phyloP scores from a whole-genome alignment of 108 stramenopile species.

The Chaetoceros muelleri region DNA sequence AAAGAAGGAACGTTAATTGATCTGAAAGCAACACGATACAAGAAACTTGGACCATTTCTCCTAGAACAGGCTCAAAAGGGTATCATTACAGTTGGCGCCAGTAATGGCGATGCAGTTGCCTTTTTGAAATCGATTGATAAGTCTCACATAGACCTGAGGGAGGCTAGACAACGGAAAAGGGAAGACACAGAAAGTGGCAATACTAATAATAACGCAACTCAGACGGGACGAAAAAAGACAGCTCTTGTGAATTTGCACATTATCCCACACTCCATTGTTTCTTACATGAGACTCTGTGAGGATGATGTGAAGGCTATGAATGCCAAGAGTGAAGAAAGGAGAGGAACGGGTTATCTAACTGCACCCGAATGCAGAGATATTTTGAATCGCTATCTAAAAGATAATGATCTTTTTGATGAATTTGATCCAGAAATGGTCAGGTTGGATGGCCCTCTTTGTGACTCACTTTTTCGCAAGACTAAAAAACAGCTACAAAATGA shows the following conservation, averaged over 20 bases:
- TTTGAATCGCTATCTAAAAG: slow-evolving; percentile 47
- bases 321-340: slow-evolving; percentile 65
- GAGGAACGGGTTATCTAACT: slow-evolving; percentile 66
- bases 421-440: slow-evolving; percentile 16
- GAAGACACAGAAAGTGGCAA: slow-evolving; percentile 20
- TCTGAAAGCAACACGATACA: slow-evolving; percentile 57
- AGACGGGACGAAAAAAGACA: slow-evolving; percentile 23
- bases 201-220: neutral
- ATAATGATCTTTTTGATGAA: slow-evolving; percentile 34
- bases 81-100: slow-evolving; percentile 40
- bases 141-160: slow-evolving; percentile 33
- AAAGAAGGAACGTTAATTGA: slow-evolving; percentile 35
- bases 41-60: slow-evolving; percentile 69
- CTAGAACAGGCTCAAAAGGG: slow-evolving; percentile 38
- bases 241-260: slow-evolving; percentile 53
- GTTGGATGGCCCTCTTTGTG: slow-evolving; percentile 70
- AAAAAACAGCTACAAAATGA: slow-evolving; percentile 26
- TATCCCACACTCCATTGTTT: slow-evolving; percentile 41
- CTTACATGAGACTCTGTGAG: slow-evolving; percentile 32
- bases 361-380: slow-evolving; percentile 50
- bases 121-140: slow-evolving; percentile 31
- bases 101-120: slow-evolving; percentile 45
- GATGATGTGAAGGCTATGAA: slow-evolving; percentile 62
- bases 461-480: slow-evolving; percentile 41
- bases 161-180: slow-evolving; percentile 13